Evolutionary conservation across 495 filamentous ascomycete genomes (phyloP).

Genomic region (Aspergillus kassunensis): DNA sequence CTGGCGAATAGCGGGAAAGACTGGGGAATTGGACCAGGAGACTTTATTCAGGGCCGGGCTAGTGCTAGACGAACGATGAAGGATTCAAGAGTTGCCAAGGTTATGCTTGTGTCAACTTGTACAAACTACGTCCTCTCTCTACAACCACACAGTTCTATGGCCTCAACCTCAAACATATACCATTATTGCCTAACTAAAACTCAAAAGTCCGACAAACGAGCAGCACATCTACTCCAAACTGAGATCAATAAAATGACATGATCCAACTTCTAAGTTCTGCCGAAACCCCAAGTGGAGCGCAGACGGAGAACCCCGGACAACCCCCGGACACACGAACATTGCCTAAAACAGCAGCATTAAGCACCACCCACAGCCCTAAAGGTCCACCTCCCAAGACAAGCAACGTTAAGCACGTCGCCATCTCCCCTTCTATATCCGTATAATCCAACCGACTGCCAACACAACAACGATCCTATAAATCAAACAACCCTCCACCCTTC

Average conservation of each 20-base stretch:
- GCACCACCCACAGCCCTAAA: conserved; percentile 1
- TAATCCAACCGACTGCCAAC: neutral
- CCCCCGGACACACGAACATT: neutral
- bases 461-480: too few relatives aligned
- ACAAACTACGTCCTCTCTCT: too few relatives aligned
- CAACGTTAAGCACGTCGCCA: conserved; percentile 1
- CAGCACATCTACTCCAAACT: too few relatives aligned
- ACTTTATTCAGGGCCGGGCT: neutral
- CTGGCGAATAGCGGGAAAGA: neutral
- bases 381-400: conserved; percentile 3
- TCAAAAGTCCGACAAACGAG: too few relatives aligned
- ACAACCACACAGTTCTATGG: too few relatives aligned
- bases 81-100: too few relatives aligned
- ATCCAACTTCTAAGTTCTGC: neutral
- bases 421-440: neutral
- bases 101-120: too few relatives aligned
- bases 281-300: neutral
- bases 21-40: neutral
- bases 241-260: too few relatives aligned
- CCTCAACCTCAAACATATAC: too few relatives aligned
- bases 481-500: neutral
- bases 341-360: conserved; percentile 1
- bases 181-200: too few relatives aligned
- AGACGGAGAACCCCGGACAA: neutral
- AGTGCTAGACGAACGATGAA: too few relatives aligned